A percentile compares a stretch with the other conserved stretches of the same genome.
Conservation (phyloP, 2,329 filamentous ascomycete genomes). For the Tolypocladium sp. region DNA sequence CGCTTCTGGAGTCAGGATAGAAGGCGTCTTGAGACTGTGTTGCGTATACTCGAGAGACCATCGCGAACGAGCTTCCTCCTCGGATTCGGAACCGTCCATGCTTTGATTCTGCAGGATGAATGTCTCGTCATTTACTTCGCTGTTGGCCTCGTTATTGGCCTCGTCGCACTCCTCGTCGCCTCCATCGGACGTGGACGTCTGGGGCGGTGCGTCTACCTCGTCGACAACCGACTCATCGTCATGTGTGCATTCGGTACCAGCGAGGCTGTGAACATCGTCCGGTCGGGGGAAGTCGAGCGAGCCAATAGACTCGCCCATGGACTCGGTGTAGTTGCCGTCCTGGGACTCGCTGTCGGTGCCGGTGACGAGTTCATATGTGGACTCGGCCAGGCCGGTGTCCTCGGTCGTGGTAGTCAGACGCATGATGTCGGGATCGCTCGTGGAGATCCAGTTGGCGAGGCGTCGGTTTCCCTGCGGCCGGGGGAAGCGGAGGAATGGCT, state of each 20-base stretch:
- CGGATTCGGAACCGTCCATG: conserved; percentile 14
- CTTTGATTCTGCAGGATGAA: neutral
- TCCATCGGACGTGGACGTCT: neutral
- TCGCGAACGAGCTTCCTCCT: conserved; percentile 29
- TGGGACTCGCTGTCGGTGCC: conserved; percentile 44
- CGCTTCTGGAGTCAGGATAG: conserved; percentile 25
- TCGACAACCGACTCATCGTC: conserved; percentile 31
- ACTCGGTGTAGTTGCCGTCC: conserved; percentile 37
- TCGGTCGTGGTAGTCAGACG: conserved; percentile 33
- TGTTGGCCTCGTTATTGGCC: neutral
- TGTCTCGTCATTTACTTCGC: neutral
- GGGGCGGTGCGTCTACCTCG: conserved; percentile 14
- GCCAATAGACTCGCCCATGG: conserved; percentile 38
- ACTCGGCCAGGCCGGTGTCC: conserved; percentile 44
- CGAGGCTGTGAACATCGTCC: conserved; percentile 43
- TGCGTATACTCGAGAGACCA: conserved; percentile 40
- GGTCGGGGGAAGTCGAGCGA: conserved; percentile 39
- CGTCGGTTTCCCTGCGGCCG: conserved; percentile 43
- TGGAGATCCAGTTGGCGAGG: conserved; percentile 51
- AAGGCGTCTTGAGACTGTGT: conserved; percentile 35
- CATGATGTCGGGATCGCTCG: conserved; percentile 49
- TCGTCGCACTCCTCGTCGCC: neutral
- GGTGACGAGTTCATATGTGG: conserved; percentile 47
- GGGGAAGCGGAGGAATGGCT: conserved; percentile 47
- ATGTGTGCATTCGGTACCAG: conserved; percentile 37